Base-by-base conservation (phyloP, 176 grass and related monocot genomes). In the Musa acuminata region DNA sequence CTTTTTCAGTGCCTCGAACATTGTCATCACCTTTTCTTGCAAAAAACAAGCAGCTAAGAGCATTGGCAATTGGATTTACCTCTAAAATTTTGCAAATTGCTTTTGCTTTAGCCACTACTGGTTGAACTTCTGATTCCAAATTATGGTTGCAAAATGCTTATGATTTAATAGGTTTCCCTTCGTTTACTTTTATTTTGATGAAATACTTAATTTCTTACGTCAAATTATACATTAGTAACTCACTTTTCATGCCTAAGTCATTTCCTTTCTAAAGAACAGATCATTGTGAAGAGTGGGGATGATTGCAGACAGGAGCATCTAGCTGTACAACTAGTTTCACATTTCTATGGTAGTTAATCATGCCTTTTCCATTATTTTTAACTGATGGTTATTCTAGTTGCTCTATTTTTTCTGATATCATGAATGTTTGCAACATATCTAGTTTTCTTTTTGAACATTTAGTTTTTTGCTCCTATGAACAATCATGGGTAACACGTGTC, bases 261-360 rank as follows among this genome's bases (percentile, higher is more conserved):
- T 24, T 27, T 74, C 3, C 16, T 26, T 12, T 58, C 2, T 16
- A 57, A 13, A 2, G 25, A 29, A 75, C 80, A 99, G 95, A 68
- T 99, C 69, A 99, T 99, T 91, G 90, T 99, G 64, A 99, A 99
- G 86, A 99, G 95, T 83, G 95, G 95, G 62, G 95, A 99, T 89
- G 95, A 99, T 76, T 99, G 95, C 80, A 85, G 95, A 76, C 95
- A 99, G 70, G 95, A 99, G 72, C 90, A 99, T 73, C 84, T 99
- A 75, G 95, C 95, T 52, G 88, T 99, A 77, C 95, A 99, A 77
- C 95, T 99, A 80, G 88, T 99, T 84, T 89, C 88, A 82, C 95
- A 99, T 87, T 94, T 99, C 57, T 99, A 87, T 89, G 95, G 95
- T 99, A 82, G 65, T 21, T 35, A 65, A 9, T 21, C 26, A 21